phyloP scores from a whole-genome alignment of 805 yeast genomes.

The Wickerhamomyces strasburgensis region DNA sequence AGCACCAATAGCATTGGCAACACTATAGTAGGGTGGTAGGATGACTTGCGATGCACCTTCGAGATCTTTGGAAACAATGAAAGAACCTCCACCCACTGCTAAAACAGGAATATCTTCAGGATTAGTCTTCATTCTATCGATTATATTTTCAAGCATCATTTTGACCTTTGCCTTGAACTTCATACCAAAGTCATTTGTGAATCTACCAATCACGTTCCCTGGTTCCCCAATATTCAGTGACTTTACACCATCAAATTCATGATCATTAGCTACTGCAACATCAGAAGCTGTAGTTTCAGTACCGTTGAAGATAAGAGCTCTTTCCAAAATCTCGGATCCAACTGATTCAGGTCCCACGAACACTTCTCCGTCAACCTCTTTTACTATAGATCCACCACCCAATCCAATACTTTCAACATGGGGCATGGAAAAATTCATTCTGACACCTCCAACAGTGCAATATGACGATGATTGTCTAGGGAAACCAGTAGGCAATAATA shows the following conservation, averaged over 20 bases:
- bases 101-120: slow-evolving; percentile 40
- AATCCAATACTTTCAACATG: slow-evolving; percentile 45
- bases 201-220: slow-evolving; percentile 9
- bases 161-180: slow-evolving; percentile 14
- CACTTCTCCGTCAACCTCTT: slow-evolving; percentile 23
- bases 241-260: slow-evolving; percentile 2
- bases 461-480: slow-evolving; percentile 42
- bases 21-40: slow-evolving; percentile 36
- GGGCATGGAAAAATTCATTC: slow-evolving; percentile 47
- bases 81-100: slow-evolving; percentile 47
- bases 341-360: slow-evolving; percentile 46
- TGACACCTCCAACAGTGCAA: slow-evolving; percentile 41
- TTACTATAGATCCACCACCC: slow-evolving; percentile 46
- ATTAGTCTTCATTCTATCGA: slow-evolving; percentile 41
- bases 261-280: slow-evolving; percentile 27
- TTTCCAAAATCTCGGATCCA: slow-evolving; percentile 31
- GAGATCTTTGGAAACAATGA: slow-evolving; percentile 35
- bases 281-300: slow-evolving; percentile 35
- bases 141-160: slow-evolving; percentile 31
- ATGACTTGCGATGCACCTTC: slow-evolving; percentile 39
- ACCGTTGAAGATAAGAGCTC: slow-evolving; percentile 40
- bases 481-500: slow-evolving; percentile 40
- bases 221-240: slow-evolving; percentile 4
- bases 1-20: slow-evolving; percentile 49
- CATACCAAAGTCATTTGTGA: slow-evolving; percentile 3